Percentiles rank a stretch among this genome's conserved stretches.
These are phyloP conservation scores for Phytopythium sindhum DNA, from an alignment of 352 stramenopile species.

Conservation along the genomic window DNA sequence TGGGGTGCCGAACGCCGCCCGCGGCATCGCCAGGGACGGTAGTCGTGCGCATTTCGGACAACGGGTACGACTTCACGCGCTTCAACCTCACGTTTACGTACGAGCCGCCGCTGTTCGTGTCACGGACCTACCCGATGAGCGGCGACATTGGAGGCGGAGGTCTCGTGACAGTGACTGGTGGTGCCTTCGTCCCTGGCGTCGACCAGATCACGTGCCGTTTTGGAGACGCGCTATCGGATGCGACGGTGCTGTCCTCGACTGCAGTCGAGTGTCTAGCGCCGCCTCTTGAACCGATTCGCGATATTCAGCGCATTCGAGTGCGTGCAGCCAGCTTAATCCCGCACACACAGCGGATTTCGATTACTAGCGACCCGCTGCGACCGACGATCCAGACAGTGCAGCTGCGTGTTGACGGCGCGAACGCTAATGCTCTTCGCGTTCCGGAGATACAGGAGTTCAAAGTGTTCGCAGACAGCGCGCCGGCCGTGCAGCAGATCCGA, in stretches of 20 bases:
- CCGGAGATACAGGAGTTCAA: constrained; percentile 55
- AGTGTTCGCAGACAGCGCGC: constrained; percentile 28
- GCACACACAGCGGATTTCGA: constrained; percentile 48
- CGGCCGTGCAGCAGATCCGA: constrained; percentile 39
- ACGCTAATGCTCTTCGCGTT: constrained; percentile 9
- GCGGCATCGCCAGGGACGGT: constrained; percentile 25
- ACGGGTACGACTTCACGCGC: constrained; percentile 45
- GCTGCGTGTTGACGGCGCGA: neutral
- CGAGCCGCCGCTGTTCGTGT: constrained; percentile 42
- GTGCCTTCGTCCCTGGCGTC: constrained; percentile 42
- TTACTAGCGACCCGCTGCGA: constrained; percentile 31
- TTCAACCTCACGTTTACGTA: constrained; percentile 62
- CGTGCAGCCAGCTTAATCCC: constrained; percentile 38
- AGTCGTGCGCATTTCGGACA: constrained; percentile 46
- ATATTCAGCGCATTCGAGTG: constrained; percentile 80
- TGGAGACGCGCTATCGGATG: constrained; percentile 72
- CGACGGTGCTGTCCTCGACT: constrained; percentile 51
- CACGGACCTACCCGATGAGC: constrained; percentile 49
- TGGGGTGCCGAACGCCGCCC: constrained; percentile 54
- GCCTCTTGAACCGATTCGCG: constrained; percentile 57
- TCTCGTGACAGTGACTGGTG: constrained; percentile 52
- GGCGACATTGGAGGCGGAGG: constrained; percentile 63
- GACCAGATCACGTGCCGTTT: constrained; percentile 80
- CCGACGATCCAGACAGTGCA: constrained; percentile 33
- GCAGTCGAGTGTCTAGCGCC: constrained; percentile 68